A percentile compares a stretch with the other conserved stretches of the same genome.
phyloP scores from a whole-genome alignment of 768 basidiomycete genomes.

The Lanmaoa pseudosensibilis region DNA sequence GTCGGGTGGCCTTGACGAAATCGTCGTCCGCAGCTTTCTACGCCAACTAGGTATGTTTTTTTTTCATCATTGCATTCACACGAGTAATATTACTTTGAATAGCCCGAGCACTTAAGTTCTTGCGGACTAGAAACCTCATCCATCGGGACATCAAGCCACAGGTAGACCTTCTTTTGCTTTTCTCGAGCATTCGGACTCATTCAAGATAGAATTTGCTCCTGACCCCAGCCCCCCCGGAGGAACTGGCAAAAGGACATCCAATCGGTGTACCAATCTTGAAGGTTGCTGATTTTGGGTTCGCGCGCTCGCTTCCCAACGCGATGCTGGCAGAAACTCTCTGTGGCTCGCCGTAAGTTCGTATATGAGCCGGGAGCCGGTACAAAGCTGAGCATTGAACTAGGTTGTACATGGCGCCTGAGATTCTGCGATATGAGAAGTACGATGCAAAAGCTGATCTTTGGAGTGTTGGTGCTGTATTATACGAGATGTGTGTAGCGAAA shows the following conservation, averaged over 20 bases:
- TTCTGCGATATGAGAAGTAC: slow-evolving; percentile 94
- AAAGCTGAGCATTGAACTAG: slow-evolving; percentile 37
- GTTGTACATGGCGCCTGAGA: slow-evolving; percentile 99
- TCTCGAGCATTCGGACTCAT: slow-evolving; percentile 6
- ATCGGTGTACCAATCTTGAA: slow-evolving; percentile 93
- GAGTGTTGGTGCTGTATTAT: slow-evolving; percentile 97
- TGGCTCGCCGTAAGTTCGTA: slow-evolving; percentile 81
- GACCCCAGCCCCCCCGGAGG: slow-evolving; percentile 75
- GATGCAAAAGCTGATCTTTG: slow-evolving; percentile 97
- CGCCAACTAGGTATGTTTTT: slow-evolving; percentile 73
- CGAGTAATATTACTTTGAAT: slow-evolving; percentile 1
- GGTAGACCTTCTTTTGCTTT: slow-evolving; percentile 35
- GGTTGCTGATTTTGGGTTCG: slow-evolving; percentile 98
- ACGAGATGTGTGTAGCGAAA: slow-evolving; percentile 91
- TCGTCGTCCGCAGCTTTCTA: slow-evolving; percentile 88
- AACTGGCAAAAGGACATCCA: slow-evolving; percentile 85
- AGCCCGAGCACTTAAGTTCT: slow-evolving; percentile 93
- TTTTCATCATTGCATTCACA: neutral
- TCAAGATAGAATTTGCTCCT: slow-evolving; percentile 77
- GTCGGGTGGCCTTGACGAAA: slow-evolving; percentile 86
- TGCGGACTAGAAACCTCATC: slow-evolving; percentile 84
- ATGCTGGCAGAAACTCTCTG: slow-evolving; percentile 98
- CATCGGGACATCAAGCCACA: slow-evolving; percentile 98
- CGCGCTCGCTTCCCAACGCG: slow-evolving; percentile 84
- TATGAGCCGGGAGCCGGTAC: neutral